A percentile compares a stretch with the other conserved stretches of the same genome.
Conservation (phyloP, 805 yeast genomes). For the Teunomyces atbi region DNA sequence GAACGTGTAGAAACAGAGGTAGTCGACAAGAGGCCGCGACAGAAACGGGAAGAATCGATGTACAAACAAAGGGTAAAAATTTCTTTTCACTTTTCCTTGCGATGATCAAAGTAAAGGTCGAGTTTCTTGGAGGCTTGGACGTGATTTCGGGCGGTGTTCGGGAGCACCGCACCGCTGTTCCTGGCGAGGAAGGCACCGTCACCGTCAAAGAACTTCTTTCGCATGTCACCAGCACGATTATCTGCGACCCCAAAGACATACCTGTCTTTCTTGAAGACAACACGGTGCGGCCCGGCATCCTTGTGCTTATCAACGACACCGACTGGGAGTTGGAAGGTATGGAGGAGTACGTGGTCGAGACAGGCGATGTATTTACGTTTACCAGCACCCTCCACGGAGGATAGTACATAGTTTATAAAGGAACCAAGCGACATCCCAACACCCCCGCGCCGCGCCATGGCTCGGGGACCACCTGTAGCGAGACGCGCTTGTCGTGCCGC, state of each 20-base stretch:
- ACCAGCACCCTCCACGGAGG: constrained; percentile 97
- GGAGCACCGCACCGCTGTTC: constrained; percentile 46
- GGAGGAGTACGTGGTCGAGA: constrained; percentile 72
- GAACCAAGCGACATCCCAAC: constrained; percentile 63
- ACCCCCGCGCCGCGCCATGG: constrained; percentile 67
- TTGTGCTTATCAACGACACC: constrained; percentile 87
- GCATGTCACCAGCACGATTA: constrained; percentile 52
- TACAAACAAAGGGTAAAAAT: too few relatives aligned
- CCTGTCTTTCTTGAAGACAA: constrained; percentile 81
- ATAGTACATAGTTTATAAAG: constrained; percentile 36
- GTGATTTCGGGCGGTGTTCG: constrained; percentile 64
- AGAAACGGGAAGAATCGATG: too few relatives aligned
- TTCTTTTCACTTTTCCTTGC: neutral
- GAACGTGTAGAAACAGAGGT: too few relatives aligned
- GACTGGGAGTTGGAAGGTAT: constrained; percentile 97
- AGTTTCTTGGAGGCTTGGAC: constrained; percentile 77
- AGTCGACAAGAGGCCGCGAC: too few relatives aligned
- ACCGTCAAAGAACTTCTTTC: constrained; percentile 53
- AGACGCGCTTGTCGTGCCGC: constrained; percentile 25
- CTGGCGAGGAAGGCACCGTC: constrained; percentile 43
- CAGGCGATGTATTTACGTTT: constrained; percentile 77
- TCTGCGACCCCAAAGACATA: constrained; percentile 59
- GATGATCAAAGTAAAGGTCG: constrained; percentile 37
- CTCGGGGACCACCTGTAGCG: constrained; percentile 41
- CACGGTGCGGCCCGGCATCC: constrained; percentile 84